Base-by-base conservation (phyloP, 306 rosid species). In the Citrullus amarus region DNA sequence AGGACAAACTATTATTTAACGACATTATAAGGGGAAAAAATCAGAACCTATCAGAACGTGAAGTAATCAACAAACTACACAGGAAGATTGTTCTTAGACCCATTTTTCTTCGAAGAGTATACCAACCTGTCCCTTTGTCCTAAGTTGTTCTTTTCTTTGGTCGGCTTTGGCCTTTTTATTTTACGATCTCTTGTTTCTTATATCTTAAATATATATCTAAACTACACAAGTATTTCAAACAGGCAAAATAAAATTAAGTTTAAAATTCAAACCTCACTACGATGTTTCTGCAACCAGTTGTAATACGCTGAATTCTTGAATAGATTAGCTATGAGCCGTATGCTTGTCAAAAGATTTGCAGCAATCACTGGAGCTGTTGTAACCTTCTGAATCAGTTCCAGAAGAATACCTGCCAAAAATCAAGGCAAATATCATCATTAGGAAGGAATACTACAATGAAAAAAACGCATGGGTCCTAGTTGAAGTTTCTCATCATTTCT, bases 271-370 rank as follows among this genome's bases (percentile, higher is more conserved):
- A 95, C 98, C 98, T 92, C 96, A 80, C 88, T 84, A 32, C 88
- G 88, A 86, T 89, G 90, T 79, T 80, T 84, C 78, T 81, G 90
- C 84, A 95, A 87, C 98, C 97, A 95, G 86, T 75, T 84, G 86
- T 77, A 59, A 85, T 61, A 87, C 79, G 80, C 79, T 0, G 89
- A 84, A 82, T 88, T 86, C 90, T 91, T 92, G 83, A 95, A 95
- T 70, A 95, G 92, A 82, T 95, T 95, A 59, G 88, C 80, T n/a
- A 92, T 83, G 62, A 86, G 81, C n/a, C 98, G 98, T 69, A 87
- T 70, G 83, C 92, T 87, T 41, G 97, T 95, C 89, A 92, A 81
- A 84, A 89, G 83, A 87, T 92, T 92, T 76, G 96, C 96, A 65
- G 97, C 91, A 86, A 88, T 62, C 59, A 88, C 75, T 22, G 96